Base-by-base conservation (phyloP, 306 rosid genomes). In the Sechiopsis laciniata region DNA sequence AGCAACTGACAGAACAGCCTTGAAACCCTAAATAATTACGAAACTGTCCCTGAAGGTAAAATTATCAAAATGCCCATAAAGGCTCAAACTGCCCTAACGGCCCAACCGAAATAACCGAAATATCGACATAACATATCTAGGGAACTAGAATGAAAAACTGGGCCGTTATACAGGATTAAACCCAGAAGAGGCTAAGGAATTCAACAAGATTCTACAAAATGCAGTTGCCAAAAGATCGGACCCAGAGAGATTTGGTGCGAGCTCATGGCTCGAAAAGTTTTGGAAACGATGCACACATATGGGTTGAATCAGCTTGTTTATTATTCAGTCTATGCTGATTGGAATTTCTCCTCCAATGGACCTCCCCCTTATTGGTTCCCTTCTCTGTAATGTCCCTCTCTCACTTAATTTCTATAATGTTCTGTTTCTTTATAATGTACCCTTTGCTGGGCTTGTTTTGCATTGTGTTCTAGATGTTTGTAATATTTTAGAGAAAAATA, bases 321-420 rank as follows among this genome's bases (percentile, higher is more conserved):
- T 42, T 76, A 85, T 81, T 83, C 96, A 0, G 81, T 89, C 17
- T 80, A 82, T 76, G 76, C 86, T 6, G 0, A 84, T 59, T 77
- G 87, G 84, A 83, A 82, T 69, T 16, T 52, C 73, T 71, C 68
- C 77, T 24, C 71, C 51, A 13, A 73, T 53, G 84, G 83, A 54
- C 96, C 87, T 13, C 92, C 96, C 51, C 89, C 54, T 22, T 87
- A 90, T 60, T 90, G 91, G 90, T 88, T 90, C 77, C 96, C 98
- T 85, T 87, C 91, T 52, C 65, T 79, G 96, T 92, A 84, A 75
- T 80, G 12, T 65, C 5, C 55, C 63, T 69, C 40, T 6, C 7
- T 19, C 56, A 24, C 48, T 22, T n/a, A n/a, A n/a, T n/a, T 59
- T 42, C 58, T 21, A 26, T 53, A 13, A 12, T 14, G 40, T 64